A percentile compares a stretch with the other conserved stretches of the same genome.
Evolutionary conservation across 306 rosid genomes (phyloP).

Genomic region (Amphicarpaea edgeworthii): DNA sequence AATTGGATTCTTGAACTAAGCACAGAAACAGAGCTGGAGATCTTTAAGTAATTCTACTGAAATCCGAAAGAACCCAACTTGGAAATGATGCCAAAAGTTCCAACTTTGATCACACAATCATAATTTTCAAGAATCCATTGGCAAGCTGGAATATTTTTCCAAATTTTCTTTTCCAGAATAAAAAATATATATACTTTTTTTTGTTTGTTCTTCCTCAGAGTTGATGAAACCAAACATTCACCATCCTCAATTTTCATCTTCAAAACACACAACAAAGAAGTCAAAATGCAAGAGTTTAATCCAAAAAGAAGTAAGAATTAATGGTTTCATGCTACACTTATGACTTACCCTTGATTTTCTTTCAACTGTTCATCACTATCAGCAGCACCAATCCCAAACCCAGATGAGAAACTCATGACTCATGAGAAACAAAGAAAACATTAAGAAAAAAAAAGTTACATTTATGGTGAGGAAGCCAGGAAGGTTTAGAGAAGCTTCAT

Average conservation of each 20-base stretch:
- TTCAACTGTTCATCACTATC: background rate
- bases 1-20: slow-evolving; percentile 26
- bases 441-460: slow-evolving; percentile 16
- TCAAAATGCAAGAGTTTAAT: slow-evolving; percentile 38
- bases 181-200: slow-evolving; percentile 3
- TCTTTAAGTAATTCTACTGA: slow-evolving; percentile 23
- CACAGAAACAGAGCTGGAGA: background rate
- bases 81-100: slow-evolving; percentile 38
- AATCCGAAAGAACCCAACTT: slow-evolving; percentile 13
- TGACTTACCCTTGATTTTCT: slow-evolving; percentile 37
- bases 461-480: slow-evolving; percentile 35
- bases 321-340: slow-evolving; percentile 40
- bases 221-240: slow-evolving; percentile 31
- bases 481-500: slow-evolving; percentile 33
- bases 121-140: slow-evolving; percentile 16
- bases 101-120: slow-evolving; percentile 37
- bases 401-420: slow-evolving; percentile 41
- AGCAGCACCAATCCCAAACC: slow-evolving; percentile 43
- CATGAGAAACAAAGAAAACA: slow-evolving; percentile 6
- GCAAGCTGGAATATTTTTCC: background rate
- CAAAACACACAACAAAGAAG: slow-evolving; percentile 37
- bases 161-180: slow-evolving; percentile 21
- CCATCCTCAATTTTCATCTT: slow-evolving; percentile 31
- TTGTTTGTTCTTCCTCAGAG: background rate
- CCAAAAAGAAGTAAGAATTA: slow-evolving; percentile 1